Evolutionary conservation across 202 grass and related monocot genomes (phyloP), one percentile per base, ranked within the genome.

Genomic region (Setaria italica): DNA sequence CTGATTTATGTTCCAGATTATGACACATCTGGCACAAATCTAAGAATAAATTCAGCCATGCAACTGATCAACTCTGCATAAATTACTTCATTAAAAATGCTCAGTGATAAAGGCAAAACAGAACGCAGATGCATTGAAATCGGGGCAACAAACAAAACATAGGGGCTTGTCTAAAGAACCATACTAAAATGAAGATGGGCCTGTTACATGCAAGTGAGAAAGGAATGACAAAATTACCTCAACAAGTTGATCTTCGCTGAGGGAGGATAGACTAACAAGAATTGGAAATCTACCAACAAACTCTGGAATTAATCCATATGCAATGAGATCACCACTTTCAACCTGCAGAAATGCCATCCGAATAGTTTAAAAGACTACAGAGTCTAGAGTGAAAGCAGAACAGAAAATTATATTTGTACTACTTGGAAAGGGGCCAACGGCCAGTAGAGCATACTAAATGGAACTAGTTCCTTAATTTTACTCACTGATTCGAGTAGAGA

Each of bases 211-310:
- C 20, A 58, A 51, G 20, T 3, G 13, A 53, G 19, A 45, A 51
- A 73, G 47, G 7, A 14, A 15, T 0, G 6, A 37, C 7, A 60
- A 90, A 84, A 53, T 84, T 82, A 94, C 92, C 89, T 94, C 89
- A 78, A 94, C 92, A 87, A 94, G 89, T 75, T 94, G 92, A 74
- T 94, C 92, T 63, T 91, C 89, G 2, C 81, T 94, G 29, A 94
- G 92, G 6, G 89, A 88, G 17, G 86, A 94, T 57, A 94, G 78
- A 91, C 89, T 91, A 86, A 90, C 89, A 91, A 94, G 86, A 89
- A 93, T 80, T 63, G 88, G 89, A 91, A 94, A 94, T 81, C 92
- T 94, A 73, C 92, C 92, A 58, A 94, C 89, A 74, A 94, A 94
- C 70, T 94, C 92, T 75, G 92, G 89, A 33, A 94, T 94, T 39